Evolutionary conservation across 140 eudicot species (phyloP), one percentile per base, ranked within the genome.

Genomic region (Bidens hawaiensis): DNA sequence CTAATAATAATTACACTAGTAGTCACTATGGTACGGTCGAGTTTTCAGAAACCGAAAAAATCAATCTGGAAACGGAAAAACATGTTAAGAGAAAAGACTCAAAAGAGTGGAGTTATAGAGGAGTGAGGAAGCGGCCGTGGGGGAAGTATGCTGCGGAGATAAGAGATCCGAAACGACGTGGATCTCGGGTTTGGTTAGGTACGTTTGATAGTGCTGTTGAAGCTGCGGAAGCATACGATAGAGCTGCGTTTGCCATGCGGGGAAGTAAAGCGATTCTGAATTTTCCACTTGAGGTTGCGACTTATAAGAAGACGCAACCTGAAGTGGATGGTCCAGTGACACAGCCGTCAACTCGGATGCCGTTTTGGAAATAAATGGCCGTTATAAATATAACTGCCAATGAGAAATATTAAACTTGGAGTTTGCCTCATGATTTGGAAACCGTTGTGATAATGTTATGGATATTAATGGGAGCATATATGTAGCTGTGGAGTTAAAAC

Each of bases 121-220:
- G 95, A 0, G 97, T 86, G 30, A 58, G 97, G 46, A 82, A 50
- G 46, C 48, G 97, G 63, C n/a, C n/a, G 57, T 84, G 96, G 90
- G 94, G 90, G 21, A 85, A 82, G 72, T 82, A 33, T 40, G 95
- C 95, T 12, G 95, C 97, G 34, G 97, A 90, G 85, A 90, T 90
- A 24, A 82, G 97, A 4, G 95, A 90, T 59, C 94, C 97, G 6
- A 81, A 64, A 8, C 83, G 82, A 3, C 83, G 88, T 1, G 97
- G 97, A 9, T 69, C 84, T 15, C 74, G 97, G 34, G 85, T 90
- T 30, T 90, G 97, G 97, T 63, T 90, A 10, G 97, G 97, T 14
- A 90, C 97, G 1, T 90, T 65, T 67, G 90, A 86, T 38, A 79
- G 77, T 3, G 88, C 94, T 15, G 11, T 83, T 26, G 94, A 81